phyloP scores from a whole-genome alignment of 2,329 filamentous ascomycete genomes.

The Aspergillus versicolor region DNA sequence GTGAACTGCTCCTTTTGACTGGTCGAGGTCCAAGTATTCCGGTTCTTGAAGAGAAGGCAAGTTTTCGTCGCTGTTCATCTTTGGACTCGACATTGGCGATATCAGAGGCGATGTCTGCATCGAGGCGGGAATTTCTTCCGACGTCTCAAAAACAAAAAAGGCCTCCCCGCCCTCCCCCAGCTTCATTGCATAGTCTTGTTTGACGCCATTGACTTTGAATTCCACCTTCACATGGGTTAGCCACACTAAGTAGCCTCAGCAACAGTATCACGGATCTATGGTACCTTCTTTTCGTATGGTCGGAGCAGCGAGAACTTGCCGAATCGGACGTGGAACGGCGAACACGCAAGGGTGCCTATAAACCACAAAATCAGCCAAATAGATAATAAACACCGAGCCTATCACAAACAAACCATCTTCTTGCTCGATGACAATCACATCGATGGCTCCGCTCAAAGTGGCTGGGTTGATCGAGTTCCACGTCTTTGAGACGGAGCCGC shows the following conservation, averaged over 20 bases:
- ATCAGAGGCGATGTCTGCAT: constrained; percentile 93
- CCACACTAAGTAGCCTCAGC: neutral
- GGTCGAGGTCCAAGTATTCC: constrained; percentile 50
- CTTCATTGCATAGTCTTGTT: constrained; percentile 97
- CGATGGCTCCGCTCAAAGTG: constrained; percentile 94
- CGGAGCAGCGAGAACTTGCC: constrained; percentile 96
- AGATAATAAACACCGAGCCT: neutral
- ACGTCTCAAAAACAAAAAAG: constrained; percentile 98
- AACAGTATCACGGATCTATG: neutral
- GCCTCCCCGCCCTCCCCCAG: constrained; percentile 95
- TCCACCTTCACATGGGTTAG: constrained; percentile 63
- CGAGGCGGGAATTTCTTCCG: constrained; percentile 84
- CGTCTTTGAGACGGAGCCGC: constrained; percentile 93
- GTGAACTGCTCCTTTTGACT: constrained; percentile 23
- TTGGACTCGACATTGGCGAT: constrained; percentile 83
- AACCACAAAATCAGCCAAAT: constrained; percentile 1
- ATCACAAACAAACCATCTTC: constrained; percentile 68
- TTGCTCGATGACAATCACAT: constrained; percentile 97
- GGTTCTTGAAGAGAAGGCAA: constrained; percentile 47
- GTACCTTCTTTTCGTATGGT: constrained; percentile 88
- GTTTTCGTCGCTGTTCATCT: constrained; percentile 32
- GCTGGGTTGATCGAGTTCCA: constrained; percentile 99
- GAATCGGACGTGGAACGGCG: constrained; percentile 97
- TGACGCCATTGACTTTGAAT: constrained; percentile 88
- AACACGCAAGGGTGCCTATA: constrained; percentile 72